Evolutionary conservation across 75 land plant species (phyloP), one percentile per base, ranked within the genome.

Genomic region (Azolla pinnata): DNA sequence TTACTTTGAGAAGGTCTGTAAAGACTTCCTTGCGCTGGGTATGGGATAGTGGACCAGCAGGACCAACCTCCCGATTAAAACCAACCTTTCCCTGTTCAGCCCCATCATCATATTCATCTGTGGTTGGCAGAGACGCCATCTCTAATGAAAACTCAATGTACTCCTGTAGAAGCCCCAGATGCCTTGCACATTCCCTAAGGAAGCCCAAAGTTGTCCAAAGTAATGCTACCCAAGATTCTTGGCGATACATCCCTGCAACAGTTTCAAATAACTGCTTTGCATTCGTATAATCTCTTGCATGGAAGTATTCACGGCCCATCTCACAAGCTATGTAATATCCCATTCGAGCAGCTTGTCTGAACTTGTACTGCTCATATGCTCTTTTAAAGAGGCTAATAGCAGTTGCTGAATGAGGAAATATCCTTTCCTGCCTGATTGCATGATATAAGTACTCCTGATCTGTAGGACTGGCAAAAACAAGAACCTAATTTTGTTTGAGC

Each of bases 141-240:
- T 95, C 99, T 53, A 95, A 78, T 25, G 90, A 83, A 60, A 81
- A 83, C 58, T 89, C 97, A 1, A 84, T 40, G 53, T 78, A 90
- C 23, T 88, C 97, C 57, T 81, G 78, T 32, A 67, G 50, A 20
- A 69, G 64, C 31, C 72, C 67, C 12, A 73, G 67, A 46, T 73
- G 74, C 68, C 74, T 74, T 35, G 97, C 74, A 62, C 87, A 81
- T 33, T 90, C 97, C 46, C 83, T 67, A 42, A 95, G 59, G 64
- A 76, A 89, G n/a, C 85, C 90, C 45, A 95, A 72, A 45, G 63
- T 73, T 50, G 83, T 80, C 81, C 87, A 96, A 10, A 95, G 71
- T 59, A 89, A 62, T 20, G 67, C 54, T 14, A 79, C 78, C 99
- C 99, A 95, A 5, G 87, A 88, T 58, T 95, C 97, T 67, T 78